These are phyloP conservation scores for Pseudozyma sp. DNA, from an alignment of 1,284 basidiomycete species.

Conservation along the genomic window DNA sequence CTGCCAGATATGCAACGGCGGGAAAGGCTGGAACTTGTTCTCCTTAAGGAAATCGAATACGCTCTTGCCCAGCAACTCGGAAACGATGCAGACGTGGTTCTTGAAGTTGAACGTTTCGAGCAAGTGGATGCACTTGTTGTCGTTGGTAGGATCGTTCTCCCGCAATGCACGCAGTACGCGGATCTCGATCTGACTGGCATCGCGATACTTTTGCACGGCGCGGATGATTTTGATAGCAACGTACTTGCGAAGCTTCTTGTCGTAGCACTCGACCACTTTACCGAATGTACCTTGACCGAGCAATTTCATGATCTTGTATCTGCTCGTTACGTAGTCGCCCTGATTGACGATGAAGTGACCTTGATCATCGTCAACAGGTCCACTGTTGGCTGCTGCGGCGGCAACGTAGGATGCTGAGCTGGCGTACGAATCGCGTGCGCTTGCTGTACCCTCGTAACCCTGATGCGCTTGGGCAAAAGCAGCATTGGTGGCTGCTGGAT, in stretches of 20 bases:
- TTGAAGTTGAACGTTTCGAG: conserved; percentile 94
- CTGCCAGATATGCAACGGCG: conserved; percentile 92
- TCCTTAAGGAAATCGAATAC: conserved; percentile 99
- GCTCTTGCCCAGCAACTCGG: conserved; percentile 95
- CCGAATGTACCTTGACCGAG: conserved; percentile 99
- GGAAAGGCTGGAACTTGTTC: conserved; percentile 96
- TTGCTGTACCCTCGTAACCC: conserved; percentile 47
- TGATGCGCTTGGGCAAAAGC: conserved; percentile 28
- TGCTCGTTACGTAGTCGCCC: conserved; percentile 65
- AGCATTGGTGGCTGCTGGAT: conserved; percentile 31
- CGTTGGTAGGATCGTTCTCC: conserved; percentile 87
- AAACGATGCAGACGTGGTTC: conserved; percentile 98
- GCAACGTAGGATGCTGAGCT: conserved; percentile 49
- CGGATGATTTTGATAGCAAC: conserved; percentile 98
- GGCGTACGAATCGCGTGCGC: conserved; percentile 46
- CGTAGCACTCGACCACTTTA: conserved; percentile 95
- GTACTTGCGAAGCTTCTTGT: conserved; percentile 76
- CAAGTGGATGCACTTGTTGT: conserved; percentile 96
- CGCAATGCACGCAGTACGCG: conserved; percentile 91
- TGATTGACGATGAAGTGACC: conserved; percentile 70
- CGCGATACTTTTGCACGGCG: conserved; percentile 76
- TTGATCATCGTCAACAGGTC: conserved; percentile 69
- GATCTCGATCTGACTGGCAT: conserved; percentile 98
- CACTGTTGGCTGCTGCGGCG: conserved; percentile 33
- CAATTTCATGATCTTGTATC: conserved; percentile 79